Evolutionary conservation across 352 stramenopile genomes (phyloP).

Genomic region (Globisporangium acanthophoron): DNA sequence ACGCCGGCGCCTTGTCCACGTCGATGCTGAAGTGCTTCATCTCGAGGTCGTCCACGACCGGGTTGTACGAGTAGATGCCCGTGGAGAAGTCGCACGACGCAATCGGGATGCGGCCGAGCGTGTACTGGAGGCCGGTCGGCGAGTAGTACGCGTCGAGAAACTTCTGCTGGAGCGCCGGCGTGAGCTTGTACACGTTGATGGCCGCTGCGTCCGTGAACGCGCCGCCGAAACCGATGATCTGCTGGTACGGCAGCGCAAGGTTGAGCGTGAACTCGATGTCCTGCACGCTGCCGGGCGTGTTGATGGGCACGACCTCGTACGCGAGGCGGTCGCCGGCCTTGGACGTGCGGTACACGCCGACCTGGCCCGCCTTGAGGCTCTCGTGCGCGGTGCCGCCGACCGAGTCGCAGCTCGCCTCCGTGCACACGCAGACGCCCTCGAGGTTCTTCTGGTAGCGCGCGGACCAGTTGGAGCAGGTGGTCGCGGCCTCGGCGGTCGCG

Average conservation of each 20-base stretch:
- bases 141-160: slow-evolving; percentile 80
- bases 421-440: slow-evolving; percentile 56
- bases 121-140: slow-evolving; percentile 78
- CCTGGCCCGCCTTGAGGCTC: slow-evolving; percentile 18
- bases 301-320: slow-evolving; percentile 40
- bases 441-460: slow-evolving; percentile 33
- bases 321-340: slow-evolving; percentile 42
- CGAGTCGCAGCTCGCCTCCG: slow-evolving; percentile 27
- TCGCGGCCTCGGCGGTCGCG: background rate
- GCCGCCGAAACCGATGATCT: slow-evolving; percentile 86
- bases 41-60: slow-evolving; percentile 65
- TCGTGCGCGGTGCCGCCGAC: slow-evolving; percentile 22
- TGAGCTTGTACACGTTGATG: slow-evolving; percentile 74
- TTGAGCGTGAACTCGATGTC: slow-evolving; percentile 29
- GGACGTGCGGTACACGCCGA: slow-evolving; percentile 44
- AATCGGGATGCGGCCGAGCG: slow-evolving; percentile 78
- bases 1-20: slow-evolving; percentile 57
- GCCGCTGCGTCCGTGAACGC: slow-evolving; percentile 86
- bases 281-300: slow-evolving; percentile 22
- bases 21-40: slow-evolving; percentile 82
- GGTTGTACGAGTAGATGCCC: slow-evolving; percentile 84
- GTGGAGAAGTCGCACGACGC: slow-evolving; percentile 84
- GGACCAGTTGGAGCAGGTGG: slow-evolving; percentile 23
- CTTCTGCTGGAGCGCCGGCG: slow-evolving; percentile 44
- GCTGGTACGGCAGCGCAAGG: slow-evolving; percentile 43